phyloP scores from a whole-genome alignment of 2,329 filamentous ascomycete species.

The Lasiodiplodia hormozganensis region DNA sequence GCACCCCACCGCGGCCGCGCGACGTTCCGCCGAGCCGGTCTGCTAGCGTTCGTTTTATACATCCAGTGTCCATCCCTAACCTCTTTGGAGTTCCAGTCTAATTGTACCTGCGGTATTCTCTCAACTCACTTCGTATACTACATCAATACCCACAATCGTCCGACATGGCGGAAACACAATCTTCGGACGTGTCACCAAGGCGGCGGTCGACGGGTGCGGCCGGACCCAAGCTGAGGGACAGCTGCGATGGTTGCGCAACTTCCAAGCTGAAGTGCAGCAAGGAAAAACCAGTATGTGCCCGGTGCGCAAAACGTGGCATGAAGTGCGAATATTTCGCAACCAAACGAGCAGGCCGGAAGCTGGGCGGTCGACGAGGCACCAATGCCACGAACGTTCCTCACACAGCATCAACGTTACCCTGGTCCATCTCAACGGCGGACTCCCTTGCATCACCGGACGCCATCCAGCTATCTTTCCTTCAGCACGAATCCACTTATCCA shows the following conservation, averaged over 20 bases:
- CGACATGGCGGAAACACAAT: not conserved
- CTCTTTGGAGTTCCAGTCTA: too few species aligned
- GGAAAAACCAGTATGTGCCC: conserved; percentile 43
- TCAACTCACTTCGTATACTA: too few species aligned
- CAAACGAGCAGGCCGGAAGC: conserved; percentile 5
- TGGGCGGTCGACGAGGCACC: not conserved
- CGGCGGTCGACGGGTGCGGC: not conserved
- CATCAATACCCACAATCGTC: not conserved
- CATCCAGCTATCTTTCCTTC: too few species aligned
- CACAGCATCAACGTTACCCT: too few species aligned
- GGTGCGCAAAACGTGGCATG: conserved; percentile 34
- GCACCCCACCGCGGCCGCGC: too few species aligned
- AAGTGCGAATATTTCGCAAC: conserved; percentile 2
- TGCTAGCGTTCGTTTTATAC: too few species aligned
- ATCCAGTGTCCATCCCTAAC: too few species aligned
- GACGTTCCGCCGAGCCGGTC: too few species aligned
- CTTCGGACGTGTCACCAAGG: not conserved
- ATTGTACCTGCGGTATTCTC: too few species aligned
- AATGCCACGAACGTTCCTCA: not conserved
- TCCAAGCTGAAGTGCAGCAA: conserved; percentile 48
- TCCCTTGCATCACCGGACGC: too few species aligned
- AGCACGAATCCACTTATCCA: too few species aligned
- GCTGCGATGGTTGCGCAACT: conserved; percentile 46
- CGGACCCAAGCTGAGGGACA: conserved; percentile 42
- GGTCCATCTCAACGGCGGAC: too few species aligned